Evolutionary conservation across 371 early-diverging fungal genomes (phyloP).

Genomic region (Mucor indicus): DNA sequence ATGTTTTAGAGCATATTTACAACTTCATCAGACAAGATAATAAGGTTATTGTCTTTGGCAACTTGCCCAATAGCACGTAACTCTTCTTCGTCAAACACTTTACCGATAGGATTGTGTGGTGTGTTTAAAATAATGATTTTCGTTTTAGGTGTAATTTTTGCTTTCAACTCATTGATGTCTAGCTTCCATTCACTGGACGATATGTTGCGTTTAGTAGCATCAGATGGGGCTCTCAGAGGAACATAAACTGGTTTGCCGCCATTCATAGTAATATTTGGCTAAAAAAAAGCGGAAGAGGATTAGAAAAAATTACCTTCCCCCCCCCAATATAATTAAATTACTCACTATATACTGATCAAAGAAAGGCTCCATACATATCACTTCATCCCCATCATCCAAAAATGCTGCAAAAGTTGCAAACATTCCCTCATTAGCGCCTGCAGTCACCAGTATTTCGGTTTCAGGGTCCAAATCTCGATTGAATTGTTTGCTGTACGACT

Average conservation of each 20-base stretch:
- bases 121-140: constrained; percentile 93
- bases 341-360: constrained; percentile 91
- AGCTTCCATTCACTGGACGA: constrained; percentile 79
- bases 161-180: constrained; percentile 77
- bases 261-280: constrained; percentile 83
- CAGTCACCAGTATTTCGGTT: constrained; percentile 84
- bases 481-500: constrained; percentile 71
- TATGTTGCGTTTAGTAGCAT: constrained; percentile 49
- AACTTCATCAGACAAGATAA: constrained; percentile 93
- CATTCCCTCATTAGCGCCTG: constrained; percentile 95
- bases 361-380: constrained; percentile 90
- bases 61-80: constrained; percentile 76
- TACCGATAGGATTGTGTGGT: constrained; percentile 96
- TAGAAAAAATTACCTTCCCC: too few species aligned
- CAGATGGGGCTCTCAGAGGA: constrained; percentile 65
- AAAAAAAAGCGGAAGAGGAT: too few species aligned
- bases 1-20: constrained; percentile 32
- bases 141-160: constrained; percentile 75
- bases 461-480: constrained; percentile 70
- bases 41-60: constrained; percentile 78
- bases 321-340: too few species aligned
- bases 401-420: constrained; percentile 77
- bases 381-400: constrained; percentile 80
- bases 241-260: constrained; percentile 87
- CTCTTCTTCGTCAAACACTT: constrained; percentile 81